Conservation (phyloP, 176 grass and related monocot species). For the Melocanna baccifera region DNA sequence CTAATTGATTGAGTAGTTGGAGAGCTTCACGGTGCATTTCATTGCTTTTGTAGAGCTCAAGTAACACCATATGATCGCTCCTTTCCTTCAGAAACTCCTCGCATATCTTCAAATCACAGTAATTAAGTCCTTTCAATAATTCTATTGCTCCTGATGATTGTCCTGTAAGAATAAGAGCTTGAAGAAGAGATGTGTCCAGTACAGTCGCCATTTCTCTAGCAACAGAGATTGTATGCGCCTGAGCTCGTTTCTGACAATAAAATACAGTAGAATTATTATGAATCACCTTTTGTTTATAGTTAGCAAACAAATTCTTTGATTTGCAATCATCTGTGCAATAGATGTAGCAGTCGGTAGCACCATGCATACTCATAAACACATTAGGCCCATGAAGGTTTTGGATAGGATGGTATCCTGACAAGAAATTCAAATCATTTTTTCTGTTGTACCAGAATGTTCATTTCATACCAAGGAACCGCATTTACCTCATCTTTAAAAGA, state of each 20-base stretch:
- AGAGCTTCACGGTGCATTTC: constrained; percentile 92
- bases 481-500: constrained; percentile 3
- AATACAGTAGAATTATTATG: constrained; percentile 22
- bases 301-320: constrained; percentile 15
- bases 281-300: constrained; percentile 5
- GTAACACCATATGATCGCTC: constrained; percentile 69
- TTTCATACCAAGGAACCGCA: neutral
- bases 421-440: constrained; percentile 5
- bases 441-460: neutral
- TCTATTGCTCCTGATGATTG: constrained; percentile 60
- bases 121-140: constrained; percentile 78
- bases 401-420: neutral
- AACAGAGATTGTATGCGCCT: constrained; percentile 71
- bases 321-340: constrained; percentile 21
- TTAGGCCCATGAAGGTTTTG: constrained; percentile 8
- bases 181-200: constrained; percentile 90
- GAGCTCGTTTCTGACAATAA: constrained; percentile 60
- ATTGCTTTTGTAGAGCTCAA: constrained; percentile 89
- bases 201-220: constrained; percentile 92
- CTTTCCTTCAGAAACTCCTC: constrained; percentile 87
- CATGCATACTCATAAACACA: constrained; percentile 1
- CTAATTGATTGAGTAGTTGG: constrained; percentile 81
- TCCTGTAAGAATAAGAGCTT: constrained; percentile 84
- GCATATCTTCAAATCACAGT: constrained; percentile 84
- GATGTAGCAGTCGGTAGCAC: neutral